Evolutionary conservation across 257 asterid genomes (phyloP), one percentile per base, ranked within the genome.

Genomic region (Solanum pimpinellifolium): DNA sequence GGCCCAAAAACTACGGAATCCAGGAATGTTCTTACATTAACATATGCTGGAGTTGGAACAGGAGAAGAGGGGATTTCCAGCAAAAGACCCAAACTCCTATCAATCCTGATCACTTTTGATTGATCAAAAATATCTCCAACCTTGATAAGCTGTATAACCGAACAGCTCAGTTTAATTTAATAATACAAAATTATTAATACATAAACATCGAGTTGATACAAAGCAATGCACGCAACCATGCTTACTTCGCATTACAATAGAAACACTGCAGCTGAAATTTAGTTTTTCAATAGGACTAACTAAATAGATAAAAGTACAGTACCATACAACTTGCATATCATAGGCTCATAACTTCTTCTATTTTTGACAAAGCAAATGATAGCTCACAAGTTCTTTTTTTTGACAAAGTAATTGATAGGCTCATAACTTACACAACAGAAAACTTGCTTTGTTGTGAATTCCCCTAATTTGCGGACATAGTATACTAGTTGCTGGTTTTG

Each of bases 101-200:
- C 99, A 89, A 97, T 91, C 92, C 98, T 93, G 90, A 95, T 91
- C 72, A 97, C 95, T 92, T 92, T 93, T 21, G 98, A 91, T 88
- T 93, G 91, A 84, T 95, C 99, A 88, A 93, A 97, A 88, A 97
- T 96, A 86, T 95, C 97, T 10, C 99, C 99, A 70, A 92, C 86
- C 91, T 92, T 95, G 87, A 97, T 94, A 62, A 96, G 96, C 99
- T 97, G 98, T 89, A 86, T 23, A 66, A 85, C 86, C 87, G 25
- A 86, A 69, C 89, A 88, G 65, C 35, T 49, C 44, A 29, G 85
- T 81, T 29, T 49, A 49, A 46, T 27, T 78, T 47, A 78, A 80
- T 29, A 47, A 81, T 49, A 29, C 35, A 6, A 49, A 29, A 29
- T 81, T 29, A 49, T 81, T 29, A 81, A 81, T 81, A 42, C n/a